Conservation (phyloP, 805 yeast species). For the Wickerhamiella slavikovae region DNA sequence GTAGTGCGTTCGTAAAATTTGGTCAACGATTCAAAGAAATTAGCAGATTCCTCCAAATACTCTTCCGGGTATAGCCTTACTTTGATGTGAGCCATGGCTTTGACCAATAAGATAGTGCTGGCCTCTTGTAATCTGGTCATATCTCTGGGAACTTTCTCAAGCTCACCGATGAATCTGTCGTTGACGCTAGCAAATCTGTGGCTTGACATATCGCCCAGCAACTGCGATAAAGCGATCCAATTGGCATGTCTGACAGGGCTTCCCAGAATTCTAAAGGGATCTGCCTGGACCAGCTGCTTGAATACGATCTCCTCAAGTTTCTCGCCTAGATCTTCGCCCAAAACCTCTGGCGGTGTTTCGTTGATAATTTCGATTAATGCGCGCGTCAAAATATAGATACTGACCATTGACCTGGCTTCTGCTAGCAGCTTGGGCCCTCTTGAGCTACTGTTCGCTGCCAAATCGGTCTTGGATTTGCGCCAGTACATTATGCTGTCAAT, state of each 20-base stretch:
- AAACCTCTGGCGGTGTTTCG: constrained; percentile 54
- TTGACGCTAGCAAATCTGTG: constrained; percentile 71
- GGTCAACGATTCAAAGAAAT: constrained; percentile 64
- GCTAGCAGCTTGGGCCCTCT: constrained; percentile 23
- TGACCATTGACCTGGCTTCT: constrained; percentile 67
- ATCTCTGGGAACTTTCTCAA: constrained; percentile 55
- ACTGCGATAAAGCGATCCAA: constrained; percentile 79
- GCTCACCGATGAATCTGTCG: constrained; percentile 80
- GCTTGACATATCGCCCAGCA: constrained; percentile 79
- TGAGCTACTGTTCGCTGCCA: constrained; percentile 23
- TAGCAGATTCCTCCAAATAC: constrained; percentile 81
- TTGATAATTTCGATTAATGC: constrained; percentile 82
- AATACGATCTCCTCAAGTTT: constrained; percentile 86
- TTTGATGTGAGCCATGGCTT: constrained; percentile 77
- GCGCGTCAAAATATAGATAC: constrained; percentile 75
- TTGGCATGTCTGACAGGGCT: constrained; percentile 70
- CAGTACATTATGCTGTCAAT: constrained; percentile 97
- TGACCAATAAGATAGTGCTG: constrained; percentile 49
- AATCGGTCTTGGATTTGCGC: constrained; percentile 85
- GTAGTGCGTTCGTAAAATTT: constrained; percentile 56
- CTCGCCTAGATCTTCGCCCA: constrained; percentile 61
- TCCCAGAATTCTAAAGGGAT: constrained; percentile 45
- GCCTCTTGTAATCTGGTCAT: constrained; percentile 33
- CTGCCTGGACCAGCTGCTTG: constrained; percentile 71
- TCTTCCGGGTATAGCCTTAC: constrained; percentile 75